Base-by-base conservation (phyloP, 2,329 filamentous ascomycete genomes). In the Zelopaecilomyces penicillatus region DNA sequence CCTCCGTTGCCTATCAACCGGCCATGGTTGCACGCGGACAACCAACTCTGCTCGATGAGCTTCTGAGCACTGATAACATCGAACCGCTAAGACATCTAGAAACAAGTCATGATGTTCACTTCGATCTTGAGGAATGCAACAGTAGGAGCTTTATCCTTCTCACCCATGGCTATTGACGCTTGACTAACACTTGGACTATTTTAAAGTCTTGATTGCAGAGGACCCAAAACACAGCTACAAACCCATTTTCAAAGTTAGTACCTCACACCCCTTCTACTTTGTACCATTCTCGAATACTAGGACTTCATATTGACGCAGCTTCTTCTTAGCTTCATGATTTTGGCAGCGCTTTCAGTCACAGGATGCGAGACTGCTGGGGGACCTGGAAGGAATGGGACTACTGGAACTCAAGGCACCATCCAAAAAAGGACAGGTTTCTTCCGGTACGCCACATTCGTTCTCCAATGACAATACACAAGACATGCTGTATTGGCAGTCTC, bases 101-200 rank as follows among this genome's bases (percentile, higher is more conserved):
- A 5, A 41, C 52, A n/a, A 45, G 49, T 2, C 54, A 61, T 35
- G 58, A 62, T 36, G 44, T 61, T 29, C 59, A 61, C 39, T 47
- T 57, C 5, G 59, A 62, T 38, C 38, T 62, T 4, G 61, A 64
- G 39, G 52, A 55, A 35, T 36, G 49, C 3, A 64, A 64, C 29
- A 48, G 61, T 63, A 53, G 26, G 52, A 19, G 19, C 19, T 19
- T 46, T 8, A 3, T 28, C 12, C 39, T 26, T 39, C 28, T 31
- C 12, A 7, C 8, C 2, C 8, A 5, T 11, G 4, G 31, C 6
- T 7, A 33, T 36, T 27, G n/a, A 6, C 10, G 10, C 26, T 19
- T 28, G 9, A 34, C 54, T 42, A 51, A 46, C 43, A 8, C 28
- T 30, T 28, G 30, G 7, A 19, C 19, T 19, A 19, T 19, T 19